phyloP scores from a whole-genome alignment of 169 alveolate genomes.

The Plasmodium vivax region DNA sequence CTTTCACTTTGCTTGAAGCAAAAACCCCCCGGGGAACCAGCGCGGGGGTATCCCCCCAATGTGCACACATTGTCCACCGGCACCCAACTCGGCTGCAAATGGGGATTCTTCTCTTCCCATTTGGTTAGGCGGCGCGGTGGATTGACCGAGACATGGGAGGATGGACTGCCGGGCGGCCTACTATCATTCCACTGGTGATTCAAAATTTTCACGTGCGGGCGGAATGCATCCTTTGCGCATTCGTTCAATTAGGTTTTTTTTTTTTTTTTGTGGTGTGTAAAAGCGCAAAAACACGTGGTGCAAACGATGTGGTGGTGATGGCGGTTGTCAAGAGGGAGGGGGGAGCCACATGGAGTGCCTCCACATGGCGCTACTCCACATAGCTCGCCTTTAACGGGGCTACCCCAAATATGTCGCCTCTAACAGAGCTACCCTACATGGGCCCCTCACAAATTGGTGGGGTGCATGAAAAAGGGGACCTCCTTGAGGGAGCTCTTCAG shows the following conservation, averaged over 20 bases:
- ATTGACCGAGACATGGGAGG: neutral
- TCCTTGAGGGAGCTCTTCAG: constrained; percentile 47
- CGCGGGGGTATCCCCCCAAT: neutral
- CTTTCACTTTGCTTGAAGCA: neutral
- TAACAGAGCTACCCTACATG: neutral
- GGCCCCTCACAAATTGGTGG: constrained; percentile 42
- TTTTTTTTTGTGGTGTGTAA: neutral
- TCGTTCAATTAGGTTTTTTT: neutral
- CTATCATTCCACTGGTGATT: neutral
- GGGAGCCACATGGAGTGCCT: neutral
- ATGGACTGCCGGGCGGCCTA: neutral
- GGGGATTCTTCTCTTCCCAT: neutral
- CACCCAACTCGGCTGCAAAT: neutral
- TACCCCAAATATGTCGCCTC: neutral
- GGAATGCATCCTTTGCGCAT: constrained; percentile 1
- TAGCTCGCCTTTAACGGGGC: neutral
- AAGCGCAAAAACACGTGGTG: neutral
- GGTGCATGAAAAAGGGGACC: constrained; percentile 43
- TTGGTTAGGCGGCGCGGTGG: too few relatives aligned
- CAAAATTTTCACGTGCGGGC: neutral
- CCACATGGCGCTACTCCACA: neutral
- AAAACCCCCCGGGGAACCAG: neutral
- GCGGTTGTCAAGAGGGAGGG: neutral
- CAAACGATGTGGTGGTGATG: neutral
- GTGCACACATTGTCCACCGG: neutral